A percentile compares a stretch with the other conserved stretches of the same genome.
phyloP scores from a whole-genome alignment of 495 filamentous ascomycete species.

The Trichoderma parareesei region DNA sequence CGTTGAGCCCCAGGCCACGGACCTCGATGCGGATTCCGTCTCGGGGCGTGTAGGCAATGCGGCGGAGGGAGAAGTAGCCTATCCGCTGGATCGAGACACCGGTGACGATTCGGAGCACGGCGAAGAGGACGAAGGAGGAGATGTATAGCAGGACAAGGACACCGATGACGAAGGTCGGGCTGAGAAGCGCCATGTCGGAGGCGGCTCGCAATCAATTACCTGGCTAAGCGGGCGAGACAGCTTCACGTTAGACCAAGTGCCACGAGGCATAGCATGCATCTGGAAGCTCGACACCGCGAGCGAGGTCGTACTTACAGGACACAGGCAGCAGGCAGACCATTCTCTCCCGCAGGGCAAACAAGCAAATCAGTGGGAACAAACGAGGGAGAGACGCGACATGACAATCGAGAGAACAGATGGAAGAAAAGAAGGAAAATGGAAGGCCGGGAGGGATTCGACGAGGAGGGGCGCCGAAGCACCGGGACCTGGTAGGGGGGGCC shows the following conservation, averaged over 20 bases:
- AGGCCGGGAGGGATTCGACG: neutral
- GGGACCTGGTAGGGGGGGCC: neutral
- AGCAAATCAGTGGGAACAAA: neutral
- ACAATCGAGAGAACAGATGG: neutral
- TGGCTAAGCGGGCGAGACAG: neutral
- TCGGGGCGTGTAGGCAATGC: slow-evolving; percentile 76
- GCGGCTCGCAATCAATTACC: slow-evolving; percentile 11
- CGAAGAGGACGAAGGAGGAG: slow-evolving; percentile 86
- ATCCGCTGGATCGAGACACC: slow-evolving; percentile 94
- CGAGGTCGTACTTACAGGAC: neutral
- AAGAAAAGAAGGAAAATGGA: neutral
- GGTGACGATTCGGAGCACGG: slow-evolving; percentile 82
- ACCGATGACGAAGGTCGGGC: slow-evolving; percentile 75
- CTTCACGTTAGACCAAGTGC: neutral
- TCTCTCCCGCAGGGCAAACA: slow-evolving; percentile 6
- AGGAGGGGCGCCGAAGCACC: neutral
- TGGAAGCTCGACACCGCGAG: neutral
- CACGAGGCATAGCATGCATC: neutral
- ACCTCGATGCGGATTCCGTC: slow-evolving; percentile 87
- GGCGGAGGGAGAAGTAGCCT: slow-evolving; percentile 82
- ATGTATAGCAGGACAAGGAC: slow-evolving; percentile 80
- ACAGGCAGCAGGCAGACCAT: slow-evolving; percentile 1
- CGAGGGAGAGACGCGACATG: neutral
- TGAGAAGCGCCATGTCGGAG: slow-evolving; percentile 41
- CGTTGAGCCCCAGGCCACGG: slow-evolving; percentile 72